These are phyloP conservation scores for Cornus florida DNA, from an alignment of 148 eudicot genomes.

Conservation along the genomic window DNA sequence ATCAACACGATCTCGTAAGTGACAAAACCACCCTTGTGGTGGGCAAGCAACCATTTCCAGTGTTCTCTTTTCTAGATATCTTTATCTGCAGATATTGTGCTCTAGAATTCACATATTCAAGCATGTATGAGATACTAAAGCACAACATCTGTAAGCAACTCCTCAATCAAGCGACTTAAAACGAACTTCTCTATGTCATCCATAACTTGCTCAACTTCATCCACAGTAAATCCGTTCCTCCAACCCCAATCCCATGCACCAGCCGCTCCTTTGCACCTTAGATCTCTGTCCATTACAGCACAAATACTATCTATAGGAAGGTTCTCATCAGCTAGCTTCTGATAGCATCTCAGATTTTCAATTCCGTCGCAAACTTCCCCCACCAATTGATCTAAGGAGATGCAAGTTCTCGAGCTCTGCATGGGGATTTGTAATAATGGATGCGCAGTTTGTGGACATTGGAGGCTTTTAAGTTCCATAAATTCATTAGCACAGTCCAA, in stretches of 20 bases:
- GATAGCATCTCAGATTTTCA: constrained; percentile 38
- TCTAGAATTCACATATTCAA: neutral
- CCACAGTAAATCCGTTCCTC: constrained; percentile 39
- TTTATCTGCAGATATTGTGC: constrained; percentile 12
- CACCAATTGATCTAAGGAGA: constrained; percentile 37
- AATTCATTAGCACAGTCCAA: constrained; percentile 68
- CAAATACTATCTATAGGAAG: constrained; percentile 33
- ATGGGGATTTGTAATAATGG: constrained; percentile 29
- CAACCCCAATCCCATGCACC: constrained; percentile 68
- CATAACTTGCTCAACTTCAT: constrained; percentile 53
- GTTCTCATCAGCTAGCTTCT: constrained; percentile 18
- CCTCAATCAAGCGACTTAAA: constrained; percentile 53
- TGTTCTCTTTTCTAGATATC: neutral
- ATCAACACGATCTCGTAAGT: too few relatives aligned
- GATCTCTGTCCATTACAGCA: constrained; percentile 44
- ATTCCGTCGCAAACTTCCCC: constrained; percentile 51
- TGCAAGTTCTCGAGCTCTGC: constrained; percentile 14
- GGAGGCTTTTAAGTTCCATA: constrained; percentile 35
- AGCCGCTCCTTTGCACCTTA: constrained; percentile 30
- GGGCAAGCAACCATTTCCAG: neutral
- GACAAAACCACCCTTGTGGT: too few relatives aligned
- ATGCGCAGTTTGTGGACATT: constrained; percentile 2
- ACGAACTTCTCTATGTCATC: constrained; percentile 51
- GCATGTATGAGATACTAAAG: constrained; percentile 13
- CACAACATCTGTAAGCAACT: constrained; percentile 35